Evolutionary conservation across 306 rosid genomes (phyloP).

Genomic region (Ceratonia siliqua): DNA sequence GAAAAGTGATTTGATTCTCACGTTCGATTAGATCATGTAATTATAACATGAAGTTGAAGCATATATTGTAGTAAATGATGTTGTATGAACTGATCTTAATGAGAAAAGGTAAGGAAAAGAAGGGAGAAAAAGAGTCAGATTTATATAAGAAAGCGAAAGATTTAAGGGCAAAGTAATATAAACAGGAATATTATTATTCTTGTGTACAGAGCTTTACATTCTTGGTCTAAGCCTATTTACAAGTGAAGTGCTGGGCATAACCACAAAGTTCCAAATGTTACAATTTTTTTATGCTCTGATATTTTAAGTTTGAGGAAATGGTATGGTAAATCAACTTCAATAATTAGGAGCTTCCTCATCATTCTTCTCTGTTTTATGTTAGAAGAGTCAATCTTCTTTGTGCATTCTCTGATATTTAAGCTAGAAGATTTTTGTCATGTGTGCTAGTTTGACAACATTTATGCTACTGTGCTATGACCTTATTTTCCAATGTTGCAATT

Average conservation of each 20-base stretch:
- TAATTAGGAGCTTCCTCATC: too few species aligned
- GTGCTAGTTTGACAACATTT: too few species aligned
- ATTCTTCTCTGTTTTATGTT: too few species aligned
- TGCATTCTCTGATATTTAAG: too few species aligned
- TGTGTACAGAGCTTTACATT: constrained; percentile 1
- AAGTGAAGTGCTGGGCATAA: constrained; percentile 22
- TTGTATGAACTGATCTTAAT: background rate
- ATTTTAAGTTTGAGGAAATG: too few species aligned
- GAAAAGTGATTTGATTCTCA: background rate
- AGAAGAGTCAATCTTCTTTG: too few species aligned
- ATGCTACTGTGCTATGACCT: too few species aligned
- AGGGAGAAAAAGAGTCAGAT: background rate
- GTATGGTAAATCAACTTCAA: too few species aligned
- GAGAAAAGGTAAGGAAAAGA: background rate
- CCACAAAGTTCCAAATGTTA: background rate
- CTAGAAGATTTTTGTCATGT: too few species aligned
- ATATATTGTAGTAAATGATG: background rate
- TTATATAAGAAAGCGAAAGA: background rate
- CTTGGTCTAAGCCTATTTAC: constrained; percentile 2
- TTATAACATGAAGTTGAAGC: background rate
- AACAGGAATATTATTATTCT: constrained; percentile 17
- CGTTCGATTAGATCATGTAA: background rate
- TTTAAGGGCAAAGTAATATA: background rate
- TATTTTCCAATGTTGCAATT: too few species aligned
- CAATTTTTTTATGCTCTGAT: background rate